A percentile compares a stretch with the other conserved stretches of the same genome.
Conservation (phyloP, 2,329 filamentous ascomycete species). For the Salinomyces thailandicus region DNA sequence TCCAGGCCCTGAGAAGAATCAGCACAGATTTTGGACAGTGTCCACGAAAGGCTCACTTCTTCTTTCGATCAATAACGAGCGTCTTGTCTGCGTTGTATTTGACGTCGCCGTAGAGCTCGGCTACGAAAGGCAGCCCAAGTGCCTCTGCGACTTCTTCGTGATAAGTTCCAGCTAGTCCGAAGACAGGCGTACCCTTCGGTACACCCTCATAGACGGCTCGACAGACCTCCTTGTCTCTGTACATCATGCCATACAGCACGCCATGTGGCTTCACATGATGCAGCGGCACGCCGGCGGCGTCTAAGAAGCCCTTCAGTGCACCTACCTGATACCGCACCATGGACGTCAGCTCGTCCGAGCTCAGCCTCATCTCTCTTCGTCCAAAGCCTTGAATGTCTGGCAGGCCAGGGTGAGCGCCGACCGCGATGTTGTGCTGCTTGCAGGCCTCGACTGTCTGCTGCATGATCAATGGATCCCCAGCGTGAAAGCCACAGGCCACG, state of each 20-base stretch:
- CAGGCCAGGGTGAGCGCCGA: conserved; percentile 54
- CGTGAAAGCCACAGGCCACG: conserved; percentile 42
- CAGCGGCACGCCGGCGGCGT: conserved; percentile 44
- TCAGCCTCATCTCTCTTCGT: conserved; percentile 50
- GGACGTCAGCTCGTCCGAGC: conserved; percentile 28
- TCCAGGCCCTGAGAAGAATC: conserved; percentile 27
- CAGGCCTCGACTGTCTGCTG: conserved; percentile 47
- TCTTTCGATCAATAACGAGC: conserved; percentile 48
- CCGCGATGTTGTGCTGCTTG: conserved; percentile 46
- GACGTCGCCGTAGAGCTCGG: conserved; percentile 43
- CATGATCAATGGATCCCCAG: conserved; percentile 55
- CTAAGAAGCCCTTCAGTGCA: conserved; percentile 49
- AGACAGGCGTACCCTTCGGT: conserved; percentile 38
- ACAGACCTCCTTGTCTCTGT: conserved; percentile 40
- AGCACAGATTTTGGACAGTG: too few species aligned
- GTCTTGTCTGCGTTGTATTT: conserved; percentile 43
- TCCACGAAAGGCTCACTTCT: conserved; percentile 30
- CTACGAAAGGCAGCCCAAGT: conserved; percentile 43
- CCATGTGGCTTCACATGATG: conserved; percentile 54
- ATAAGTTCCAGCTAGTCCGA: conserved; percentile 44
- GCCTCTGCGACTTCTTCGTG: conserved; percentile 46
- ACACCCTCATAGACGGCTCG: conserved; percentile 45
- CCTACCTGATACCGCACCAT: conserved; percentile 53
- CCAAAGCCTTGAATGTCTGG: conserved; percentile 58
- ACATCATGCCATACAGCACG: conserved; percentile 48